These are phyloP conservation scores for Nicotiana otophora DNA, from an alignment of 257 asterid genomes.

Conservation along the genomic window DNA sequence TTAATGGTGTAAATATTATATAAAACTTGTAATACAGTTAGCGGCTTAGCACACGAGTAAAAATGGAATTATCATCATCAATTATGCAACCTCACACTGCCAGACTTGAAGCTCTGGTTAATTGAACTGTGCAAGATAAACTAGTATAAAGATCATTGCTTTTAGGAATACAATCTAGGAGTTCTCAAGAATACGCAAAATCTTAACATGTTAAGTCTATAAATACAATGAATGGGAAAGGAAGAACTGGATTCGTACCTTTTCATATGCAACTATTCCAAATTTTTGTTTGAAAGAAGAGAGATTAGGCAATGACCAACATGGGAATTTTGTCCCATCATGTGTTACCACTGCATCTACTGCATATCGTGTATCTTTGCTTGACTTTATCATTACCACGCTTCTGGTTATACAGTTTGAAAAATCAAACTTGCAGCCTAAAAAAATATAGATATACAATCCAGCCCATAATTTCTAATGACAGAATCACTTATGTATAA, in stretches of 20 bases:
- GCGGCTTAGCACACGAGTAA: background rate
- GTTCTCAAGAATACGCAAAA: background rate
- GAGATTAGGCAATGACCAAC: slow-evolving; percentile 61
- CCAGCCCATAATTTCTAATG: background rate
- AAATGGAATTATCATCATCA: background rate
- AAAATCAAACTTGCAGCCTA: background rate
- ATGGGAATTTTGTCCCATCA: slow-evolving; percentile 68
- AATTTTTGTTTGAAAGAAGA: slow-evolving; percentile 44
- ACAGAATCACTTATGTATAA: background rate
- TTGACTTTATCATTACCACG: slow-evolving; percentile 78
- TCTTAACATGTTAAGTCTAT: background rate
- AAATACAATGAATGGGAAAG: no score
- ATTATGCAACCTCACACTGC: background rate
- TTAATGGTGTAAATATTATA: background rate
- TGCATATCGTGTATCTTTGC: slow-evolving; percentile 72
- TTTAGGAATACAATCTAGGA: background rate
- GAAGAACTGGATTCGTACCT: slow-evolving; percentile 22
- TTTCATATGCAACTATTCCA: slow-evolving; percentile 46
- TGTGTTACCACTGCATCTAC: slow-evolving; percentile 69
- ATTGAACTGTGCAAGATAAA: background rate
- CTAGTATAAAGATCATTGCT: background rate
- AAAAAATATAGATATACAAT: background rate
- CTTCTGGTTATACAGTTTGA: slow-evolving; percentile 22
- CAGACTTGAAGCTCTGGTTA: background rate
- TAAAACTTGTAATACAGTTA: background rate